Evolutionary conservation across 2,329 filamentous ascomycete species (phyloP).

Genomic region (Tolypocladium endophyticum): DNA sequence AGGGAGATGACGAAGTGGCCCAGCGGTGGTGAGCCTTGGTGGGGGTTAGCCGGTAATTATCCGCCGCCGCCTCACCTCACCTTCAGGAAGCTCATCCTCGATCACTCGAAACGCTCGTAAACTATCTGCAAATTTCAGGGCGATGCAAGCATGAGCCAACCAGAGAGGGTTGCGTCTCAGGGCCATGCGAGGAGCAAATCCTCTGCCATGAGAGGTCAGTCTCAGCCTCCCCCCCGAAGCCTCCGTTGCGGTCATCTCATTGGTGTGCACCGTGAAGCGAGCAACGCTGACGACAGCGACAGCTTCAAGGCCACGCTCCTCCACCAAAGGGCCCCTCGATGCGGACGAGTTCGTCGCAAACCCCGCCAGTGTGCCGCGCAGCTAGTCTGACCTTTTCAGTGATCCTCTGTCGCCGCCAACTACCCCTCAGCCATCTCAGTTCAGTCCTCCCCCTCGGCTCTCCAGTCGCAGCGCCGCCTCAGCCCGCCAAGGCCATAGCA

Average conservation of each 20-base stretch:
- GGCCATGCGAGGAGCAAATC: constrained; percentile 5
- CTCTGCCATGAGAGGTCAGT: constrained; percentile 6
- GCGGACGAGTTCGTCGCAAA: constrained; percentile 4
- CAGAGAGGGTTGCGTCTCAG: not conserved
- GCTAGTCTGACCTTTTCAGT: not conserved
- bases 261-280: not conserved
- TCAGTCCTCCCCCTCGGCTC: not conserved
- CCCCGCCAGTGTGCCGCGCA: too few species aligned
- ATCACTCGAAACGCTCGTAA: not conserved
- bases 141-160: constrained; percentile 1
- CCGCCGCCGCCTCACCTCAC: not conserved
- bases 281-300: not conserved
- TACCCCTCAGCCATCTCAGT: constrained; percentile 4
- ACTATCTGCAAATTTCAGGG: not conserved
- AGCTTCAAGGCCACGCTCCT: constrained; percentile 8
- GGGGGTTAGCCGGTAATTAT: not conserved
- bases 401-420: constrained; percentile 2
- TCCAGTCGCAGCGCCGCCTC: not conserved
- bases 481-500: constrained; percentile 14
- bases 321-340: constrained; percentile 6
- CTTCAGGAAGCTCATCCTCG: not conserved
- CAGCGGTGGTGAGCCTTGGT: not conserved
- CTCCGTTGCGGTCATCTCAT: not conserved
- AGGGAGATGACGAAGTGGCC: not conserved
- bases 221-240: not conserved